Evolutionary conservation across 208 protist species (phyloP).

Genomic region (Leishmania tropica): DNA sequence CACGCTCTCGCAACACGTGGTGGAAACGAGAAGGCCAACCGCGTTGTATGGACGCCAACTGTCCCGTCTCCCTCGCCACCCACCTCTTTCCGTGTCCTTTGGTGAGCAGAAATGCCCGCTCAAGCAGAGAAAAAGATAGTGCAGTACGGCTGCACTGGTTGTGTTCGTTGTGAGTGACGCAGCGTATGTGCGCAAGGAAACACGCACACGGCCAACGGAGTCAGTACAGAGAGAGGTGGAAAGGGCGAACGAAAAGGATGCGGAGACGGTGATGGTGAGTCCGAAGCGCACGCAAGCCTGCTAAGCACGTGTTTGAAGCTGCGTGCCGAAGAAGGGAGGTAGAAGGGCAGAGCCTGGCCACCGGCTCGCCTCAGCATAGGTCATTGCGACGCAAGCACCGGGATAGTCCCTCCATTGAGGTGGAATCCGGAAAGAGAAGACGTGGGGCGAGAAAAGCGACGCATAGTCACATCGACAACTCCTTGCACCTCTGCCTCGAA

Average conservation of each 20-base stretch:
- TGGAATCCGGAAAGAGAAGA: not conserved
- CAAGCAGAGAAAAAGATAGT: constrained; percentile 10
- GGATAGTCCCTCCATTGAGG: not conserved
- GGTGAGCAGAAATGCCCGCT: not conserved
- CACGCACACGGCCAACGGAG: not conserved
- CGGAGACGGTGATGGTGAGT: not conserved
- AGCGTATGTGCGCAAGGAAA: not conserved
- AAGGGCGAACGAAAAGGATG: not conserved
- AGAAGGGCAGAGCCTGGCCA: not conserved
- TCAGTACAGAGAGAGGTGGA: not conserved
- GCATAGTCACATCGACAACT: no score
- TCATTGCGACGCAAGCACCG: not conserved
- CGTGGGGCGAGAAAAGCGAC: not conserved
- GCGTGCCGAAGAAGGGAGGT: not conserved
- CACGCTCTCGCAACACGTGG: not conserved
- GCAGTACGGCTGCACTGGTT: not conserved
- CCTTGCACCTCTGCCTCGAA: not conserved
- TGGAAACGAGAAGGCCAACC: not conserved
- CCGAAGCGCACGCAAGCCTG: not conserved
- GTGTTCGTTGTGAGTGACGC: not conserved
- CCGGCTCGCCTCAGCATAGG: not conserved
- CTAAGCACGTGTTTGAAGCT: not conserved
- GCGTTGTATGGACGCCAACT: not conserved
- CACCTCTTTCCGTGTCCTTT: not conserved
- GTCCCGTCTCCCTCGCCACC: not conserved